These are phyloP conservation scores for Turritis glabra DNA, from an alignment of 345 rosid species.

Conservation along the genomic window DNA sequence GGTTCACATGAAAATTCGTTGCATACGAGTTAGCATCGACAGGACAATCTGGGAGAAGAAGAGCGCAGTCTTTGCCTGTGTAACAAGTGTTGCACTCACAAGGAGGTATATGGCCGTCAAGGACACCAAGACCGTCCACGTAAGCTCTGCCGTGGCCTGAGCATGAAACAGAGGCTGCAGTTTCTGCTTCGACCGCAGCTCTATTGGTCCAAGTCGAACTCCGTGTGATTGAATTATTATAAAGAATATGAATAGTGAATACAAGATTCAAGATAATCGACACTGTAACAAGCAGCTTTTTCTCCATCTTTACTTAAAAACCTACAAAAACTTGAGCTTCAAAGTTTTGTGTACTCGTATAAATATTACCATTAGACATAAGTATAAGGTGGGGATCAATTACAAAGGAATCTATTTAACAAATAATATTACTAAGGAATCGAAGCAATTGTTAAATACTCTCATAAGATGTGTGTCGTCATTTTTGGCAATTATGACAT, in stretches of 20 bases:
- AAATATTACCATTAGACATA: background rate
- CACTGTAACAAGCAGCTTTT: background rate
- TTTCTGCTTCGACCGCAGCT: constrained; percentile 67
- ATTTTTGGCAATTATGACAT: too few relatives aligned
- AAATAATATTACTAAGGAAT: background rate
- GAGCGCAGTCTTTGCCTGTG: constrained; percentile 56
- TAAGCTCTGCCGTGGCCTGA: constrained; percentile 79
- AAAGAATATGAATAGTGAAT: constrained; percentile 27
- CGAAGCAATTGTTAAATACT: background rate
- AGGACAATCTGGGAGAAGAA: constrained; percentile 43
- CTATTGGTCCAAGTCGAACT: constrained; percentile 53
- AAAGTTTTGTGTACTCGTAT: background rate
- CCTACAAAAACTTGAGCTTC: constrained; percentile 12
- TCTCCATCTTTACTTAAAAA: constrained; percentile 6
- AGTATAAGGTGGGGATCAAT: background rate
- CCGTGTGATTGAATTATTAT: constrained; percentile 19
- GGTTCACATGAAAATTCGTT: constrained; percentile 15
- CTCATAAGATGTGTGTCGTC: too few relatives aligned
- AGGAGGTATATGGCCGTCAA: constrained; percentile 36
- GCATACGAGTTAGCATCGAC: constrained; percentile 55
- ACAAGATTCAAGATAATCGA: constrained; percentile 46
- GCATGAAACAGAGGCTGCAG: constrained; percentile 58
- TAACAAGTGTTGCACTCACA: constrained; percentile 75
- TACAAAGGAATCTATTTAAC: background rate
- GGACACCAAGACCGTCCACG: constrained; percentile 51